Conservation (phyloP, 2,329 filamentous ascomycete species). For the Pseudohalonectria lignicola region DNA sequence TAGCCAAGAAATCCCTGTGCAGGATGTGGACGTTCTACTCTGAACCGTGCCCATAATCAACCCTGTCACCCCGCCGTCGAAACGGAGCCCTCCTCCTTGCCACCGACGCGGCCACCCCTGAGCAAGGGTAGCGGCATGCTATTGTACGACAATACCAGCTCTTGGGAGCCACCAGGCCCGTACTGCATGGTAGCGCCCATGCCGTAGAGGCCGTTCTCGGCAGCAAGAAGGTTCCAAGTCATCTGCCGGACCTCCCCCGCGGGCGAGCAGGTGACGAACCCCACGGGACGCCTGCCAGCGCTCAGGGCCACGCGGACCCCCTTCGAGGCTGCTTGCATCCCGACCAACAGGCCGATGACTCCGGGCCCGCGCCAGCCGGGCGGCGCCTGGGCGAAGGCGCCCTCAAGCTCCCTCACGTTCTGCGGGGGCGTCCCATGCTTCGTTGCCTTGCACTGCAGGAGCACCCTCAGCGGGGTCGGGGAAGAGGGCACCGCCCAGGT, state of each 20-base stretch:
- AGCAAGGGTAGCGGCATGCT: too few relatives aligned
- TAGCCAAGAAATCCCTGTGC: too few relatives aligned
- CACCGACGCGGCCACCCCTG: too few relatives aligned
- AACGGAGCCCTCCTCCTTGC: too few relatives aligned
- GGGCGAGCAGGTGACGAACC: conserved; percentile 51
- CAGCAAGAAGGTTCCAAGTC: conserved; percentile 59
- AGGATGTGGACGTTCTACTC: too few relatives aligned
- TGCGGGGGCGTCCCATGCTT: conserved; percentile 41
- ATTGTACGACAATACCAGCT: too few relatives aligned
- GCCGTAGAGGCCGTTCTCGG: conserved; percentile 50
- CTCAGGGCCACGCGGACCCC: conserved; percentile 66
- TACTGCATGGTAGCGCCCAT: conserved; percentile 39
- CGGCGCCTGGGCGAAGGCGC: conserved; percentile 65
- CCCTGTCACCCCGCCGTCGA: too few relatives aligned
- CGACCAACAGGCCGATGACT: conserved; percentile 62
- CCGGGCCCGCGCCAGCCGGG: conserved; percentile 55
- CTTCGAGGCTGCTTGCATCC: conserved; percentile 60
- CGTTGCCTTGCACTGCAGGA: conserved; percentile 61
- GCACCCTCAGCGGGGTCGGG: conserved; percentile 28
- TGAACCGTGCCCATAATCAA: too few relatives aligned
- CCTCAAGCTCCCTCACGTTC: conserved; percentile 65
- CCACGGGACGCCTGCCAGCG: conserved; percentile 58
- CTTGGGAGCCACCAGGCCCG: too few relatives aligned
- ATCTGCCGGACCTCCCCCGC: conserved; percentile 54
- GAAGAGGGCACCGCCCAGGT: conserved; percentile 49